Evolutionary conservation across 768 basidiomycete genomes (phyloP), one percentile per base, ranked within the genome.

Genomic region (Agaricus blazei): DNA sequence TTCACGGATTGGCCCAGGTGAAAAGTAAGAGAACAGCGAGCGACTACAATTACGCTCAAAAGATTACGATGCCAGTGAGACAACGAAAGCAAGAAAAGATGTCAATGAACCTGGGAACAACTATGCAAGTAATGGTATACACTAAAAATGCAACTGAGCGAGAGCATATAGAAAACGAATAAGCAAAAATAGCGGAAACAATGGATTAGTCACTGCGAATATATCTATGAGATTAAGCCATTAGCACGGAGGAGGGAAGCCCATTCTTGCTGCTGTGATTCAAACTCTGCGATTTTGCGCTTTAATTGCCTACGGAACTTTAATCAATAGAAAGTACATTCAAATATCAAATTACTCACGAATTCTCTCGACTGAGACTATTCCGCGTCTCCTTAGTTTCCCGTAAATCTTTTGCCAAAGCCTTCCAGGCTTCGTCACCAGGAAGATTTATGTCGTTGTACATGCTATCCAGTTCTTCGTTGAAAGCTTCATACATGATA

Each of bases 401-500:
- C 59, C 81, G 76, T 50, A 95, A 72, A 65, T 95, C 91, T 42
- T 73, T 72, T 27, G 83, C 79, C 77, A 96, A 78, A 1, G 87
- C 86, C n/a, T 72, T 66, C 83, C 88, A 94, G 1, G 92, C 91
- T 62, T 93, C 90, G 47, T 86, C 83, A 23, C 85, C 83, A 9
- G 93, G 91, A 48, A 95, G 80, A 57, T 87, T 81, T 27, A 81
- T 82, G 56, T 94, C 91, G 49, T 88, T 87, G 69, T 85, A 96
- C 90, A 96, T 91, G 15, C 81, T 84, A 60, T 94, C 93, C 31
- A 97, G 77, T 67, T 96, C 93, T 65, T 93, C 92, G 67, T 97
- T 96, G 73, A 97, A 95, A 2, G 91, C 89, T 77, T 93, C 89
- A 60, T 94, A 95, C 81, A 96, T 88, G 67, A 93, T 89, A 63